phyloP scores from a whole-genome alignment of 2,329 filamentous ascomycete species.

The Zymoseptoria tritici region DNA sequence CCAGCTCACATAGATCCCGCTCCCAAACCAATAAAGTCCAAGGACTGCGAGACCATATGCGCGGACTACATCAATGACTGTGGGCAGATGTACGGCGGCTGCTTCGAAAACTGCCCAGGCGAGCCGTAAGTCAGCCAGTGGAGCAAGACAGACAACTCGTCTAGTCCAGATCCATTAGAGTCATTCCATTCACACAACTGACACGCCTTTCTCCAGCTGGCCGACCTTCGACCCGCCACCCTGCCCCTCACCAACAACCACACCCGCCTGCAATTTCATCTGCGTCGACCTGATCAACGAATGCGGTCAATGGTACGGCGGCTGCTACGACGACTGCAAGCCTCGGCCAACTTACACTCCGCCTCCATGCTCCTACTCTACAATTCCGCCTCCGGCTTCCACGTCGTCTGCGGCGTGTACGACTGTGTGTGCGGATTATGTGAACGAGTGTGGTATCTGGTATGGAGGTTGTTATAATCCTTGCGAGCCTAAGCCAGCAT shows the following conservation, averaged over 20 bases:
- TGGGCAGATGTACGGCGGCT: conserved; percentile 7
- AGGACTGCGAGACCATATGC: background rate
- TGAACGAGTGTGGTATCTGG: conserved; percentile 1
- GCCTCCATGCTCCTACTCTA: conserved; percentile 1
- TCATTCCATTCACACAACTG: too few relatives aligned
- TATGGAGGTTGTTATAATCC: conserved; percentile 2
- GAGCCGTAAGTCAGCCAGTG: too few relatives aligned
- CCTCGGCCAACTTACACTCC: conserved; percentile 1
- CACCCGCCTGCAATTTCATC: background rate
- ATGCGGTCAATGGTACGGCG: conserved; percentile 2
- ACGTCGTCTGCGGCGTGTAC: background rate
- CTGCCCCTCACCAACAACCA: background rate
- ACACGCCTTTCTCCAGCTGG: too few relatives aligned
- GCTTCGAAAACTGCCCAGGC: conserved; percentile 3
- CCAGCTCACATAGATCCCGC: background rate
- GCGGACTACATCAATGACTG: conserved; percentile 8
- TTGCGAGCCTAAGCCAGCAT: background rate
- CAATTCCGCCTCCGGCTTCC: too few relatives aligned
- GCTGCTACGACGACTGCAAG: conserved; percentile 1
- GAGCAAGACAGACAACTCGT: too few relatives aligned
- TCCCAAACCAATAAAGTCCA: background rate
- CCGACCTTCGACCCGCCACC: background rate
- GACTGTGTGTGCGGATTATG: conserved; percentile 1
- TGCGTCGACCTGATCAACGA: conserved; percentile 1
- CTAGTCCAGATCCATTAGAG: too few relatives aligned